Base-by-base conservation (phyloP, 306 rosid genomes). In the Begonia peltatifolia region DNA sequence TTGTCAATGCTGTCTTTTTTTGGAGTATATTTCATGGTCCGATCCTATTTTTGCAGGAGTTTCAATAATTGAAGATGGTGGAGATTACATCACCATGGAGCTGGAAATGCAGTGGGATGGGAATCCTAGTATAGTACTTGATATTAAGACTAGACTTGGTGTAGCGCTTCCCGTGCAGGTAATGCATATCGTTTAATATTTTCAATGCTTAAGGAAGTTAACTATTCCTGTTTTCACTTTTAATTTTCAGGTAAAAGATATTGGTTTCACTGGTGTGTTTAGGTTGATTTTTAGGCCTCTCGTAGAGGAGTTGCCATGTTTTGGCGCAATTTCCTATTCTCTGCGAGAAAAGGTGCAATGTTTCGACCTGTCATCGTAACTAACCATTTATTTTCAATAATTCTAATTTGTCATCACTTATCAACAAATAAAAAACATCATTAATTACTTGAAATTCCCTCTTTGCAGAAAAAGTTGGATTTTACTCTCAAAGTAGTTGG, bases 101-200 rank as follows among this genome's bases (percentile, higher is more conserved):
- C 67, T 90, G 72, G 99, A 90, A 71, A 71, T 90, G 94, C 79
- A 90, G 53, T 90, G 99, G 99, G 99, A 90, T 75, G 99, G 95
- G 63, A 90, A 86, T 70, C 96, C 95, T 6, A 90, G 87, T 63
- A 86, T 92, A 63, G 13, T 92, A 61, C 93, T 92, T 16, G 93
- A 71, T 68, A 75, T 92, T 60, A 92, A 86, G 63, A 86, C 99
- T 62, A 71, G 77, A 52, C 56, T 92, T 36, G 96, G 99, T 53
- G 79, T 92, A 49, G 70, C 73, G 36, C 76, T 92, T 14, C 96
- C 99, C 0, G 94, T 92, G 55, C 99, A 86, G 96, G 99, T 92
- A 74, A 65, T 6, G 38, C 9, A 30, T 30, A 30, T 30, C 8
- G 38, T 30, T 2, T 30, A 30, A 30, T 30, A 2, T 30, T 30